A percentile compares a stretch with the other conserved stretches of the same genome.
Evolutionary conservation across 352 stramenopile species (phyloP).

Genomic region (Plasmopara viticola): DNA sequence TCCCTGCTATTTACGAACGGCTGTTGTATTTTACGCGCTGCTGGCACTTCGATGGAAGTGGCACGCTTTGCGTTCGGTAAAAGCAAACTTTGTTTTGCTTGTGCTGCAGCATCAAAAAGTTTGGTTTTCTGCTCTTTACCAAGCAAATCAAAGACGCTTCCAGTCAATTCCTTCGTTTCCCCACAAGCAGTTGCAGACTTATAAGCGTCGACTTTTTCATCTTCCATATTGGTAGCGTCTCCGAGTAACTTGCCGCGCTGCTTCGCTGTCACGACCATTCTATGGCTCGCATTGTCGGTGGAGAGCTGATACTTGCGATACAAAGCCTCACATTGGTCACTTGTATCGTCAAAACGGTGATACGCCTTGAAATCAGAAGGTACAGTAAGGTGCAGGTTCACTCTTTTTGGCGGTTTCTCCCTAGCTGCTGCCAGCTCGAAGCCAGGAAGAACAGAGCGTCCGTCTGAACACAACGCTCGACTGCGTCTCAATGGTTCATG

Average conservation of each 20-base stretch:
- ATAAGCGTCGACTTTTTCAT: background rate
- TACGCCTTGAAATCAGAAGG: slow-evolving; percentile 40
- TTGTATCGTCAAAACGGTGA: slow-evolving; percentile 40
- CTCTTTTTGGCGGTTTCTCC: slow-evolving; percentile 38
- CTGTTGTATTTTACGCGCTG: slow-evolving; percentile 24
- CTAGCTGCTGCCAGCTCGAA: slow-evolving; percentile 41
- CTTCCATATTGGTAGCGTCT: slow-evolving; percentile 6
- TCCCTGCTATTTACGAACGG: slow-evolving; percentile 25
- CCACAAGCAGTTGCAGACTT: background rate
- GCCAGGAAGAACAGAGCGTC: slow-evolving; percentile 41
- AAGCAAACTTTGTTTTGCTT: slow-evolving; percentile 23
- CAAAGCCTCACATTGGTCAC: slow-evolving; percentile 22
- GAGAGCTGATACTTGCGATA: slow-evolving; percentile 61
- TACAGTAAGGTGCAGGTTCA: slow-evolving; percentile 42
- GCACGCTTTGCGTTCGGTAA: background rate
- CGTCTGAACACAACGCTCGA: slow-evolving; percentile 47
- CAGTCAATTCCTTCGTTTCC: slow-evolving; percentile 1
- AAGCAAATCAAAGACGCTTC: slow-evolving; percentile 64
- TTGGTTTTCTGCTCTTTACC: slow-evolving; percentile 36
- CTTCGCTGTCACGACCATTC: slow-evolving; percentile 41
- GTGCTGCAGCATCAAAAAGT: slow-evolving; percentile 31
- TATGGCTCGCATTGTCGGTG: slow-evolving; percentile 26
- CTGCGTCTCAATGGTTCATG: slow-evolving; percentile 17
- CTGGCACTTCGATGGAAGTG: background rate
- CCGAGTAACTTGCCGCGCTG: slow-evolving; percentile 39